Evolutionary conservation across 1,284 basidiomycete species (phyloP).

Genomic region (Trichosporon sp.): DNA sequence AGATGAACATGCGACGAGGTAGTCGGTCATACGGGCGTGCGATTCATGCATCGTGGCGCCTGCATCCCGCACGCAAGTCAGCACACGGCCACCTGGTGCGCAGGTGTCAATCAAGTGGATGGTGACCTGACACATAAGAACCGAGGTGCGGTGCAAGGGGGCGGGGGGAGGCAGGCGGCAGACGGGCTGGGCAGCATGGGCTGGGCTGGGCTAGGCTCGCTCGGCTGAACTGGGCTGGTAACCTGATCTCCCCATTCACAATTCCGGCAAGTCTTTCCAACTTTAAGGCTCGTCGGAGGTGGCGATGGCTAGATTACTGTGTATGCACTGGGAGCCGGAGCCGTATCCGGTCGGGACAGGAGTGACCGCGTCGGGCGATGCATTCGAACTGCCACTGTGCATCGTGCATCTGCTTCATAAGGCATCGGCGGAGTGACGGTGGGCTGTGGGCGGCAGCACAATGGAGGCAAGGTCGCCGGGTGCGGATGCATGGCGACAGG

Average conservation of each 20-base stretch:
- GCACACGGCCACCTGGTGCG: neutral
- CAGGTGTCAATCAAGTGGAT: neutral
- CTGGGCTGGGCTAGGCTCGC: too few species aligned
- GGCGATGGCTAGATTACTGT: neutral
- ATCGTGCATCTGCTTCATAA: neutral
- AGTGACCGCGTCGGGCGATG: neutral
- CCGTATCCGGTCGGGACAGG: neutral
- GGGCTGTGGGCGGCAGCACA: neutral
- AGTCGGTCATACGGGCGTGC: neutral
- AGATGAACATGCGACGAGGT: too few species aligned
- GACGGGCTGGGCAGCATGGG: neutral
- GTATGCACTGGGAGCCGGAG: too few species aligned
- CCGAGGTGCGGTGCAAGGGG: slow-evolving; percentile 12
- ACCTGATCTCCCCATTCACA: slow-evolving; percentile 3
- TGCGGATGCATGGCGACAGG: neutral
- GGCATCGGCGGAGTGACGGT: neutral
- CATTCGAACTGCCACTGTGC: neutral
- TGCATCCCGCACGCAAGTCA: too few species aligned
- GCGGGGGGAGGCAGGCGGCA: neutral
- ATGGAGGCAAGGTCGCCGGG: neutral
- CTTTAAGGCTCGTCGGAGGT: slow-evolving; percentile 15
- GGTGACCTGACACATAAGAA: neutral
- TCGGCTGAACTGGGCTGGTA: neutral
- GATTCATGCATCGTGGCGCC: too few species aligned
- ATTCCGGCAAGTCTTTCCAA: neutral